phyloP scores from a whole-genome alignment of 176 grass and related monocot species.

The Carex scoparia region DNA sequence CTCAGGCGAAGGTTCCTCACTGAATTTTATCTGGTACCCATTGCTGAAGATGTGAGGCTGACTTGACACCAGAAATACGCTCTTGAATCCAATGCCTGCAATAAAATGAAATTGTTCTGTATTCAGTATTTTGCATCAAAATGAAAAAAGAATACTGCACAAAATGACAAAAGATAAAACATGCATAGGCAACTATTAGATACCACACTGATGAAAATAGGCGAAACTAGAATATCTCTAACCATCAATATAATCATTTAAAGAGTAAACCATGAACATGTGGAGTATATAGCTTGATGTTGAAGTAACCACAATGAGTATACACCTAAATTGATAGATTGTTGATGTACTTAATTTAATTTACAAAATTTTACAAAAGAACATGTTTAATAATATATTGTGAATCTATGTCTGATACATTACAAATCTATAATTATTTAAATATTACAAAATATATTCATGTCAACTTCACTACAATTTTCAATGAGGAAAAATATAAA shows the following conservation, averaged over 20 bases:
- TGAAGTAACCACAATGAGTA: no score
- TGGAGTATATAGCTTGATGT: no score
- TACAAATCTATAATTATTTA: no score
- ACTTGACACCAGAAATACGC: constrained; percentile 59
- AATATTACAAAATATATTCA: no score
- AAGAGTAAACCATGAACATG: neutral
- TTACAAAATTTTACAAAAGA: neutral
- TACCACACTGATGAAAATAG: neutral
- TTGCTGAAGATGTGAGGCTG: constrained; percentile 81
- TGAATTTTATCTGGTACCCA: constrained; percentile 75
- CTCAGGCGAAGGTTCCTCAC: constrained; percentile 54
- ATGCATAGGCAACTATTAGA: neutral
- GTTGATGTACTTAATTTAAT: neutral
- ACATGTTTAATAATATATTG: neutral
- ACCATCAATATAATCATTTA: neutral
- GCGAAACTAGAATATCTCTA: neutral
- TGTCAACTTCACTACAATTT: neutral
- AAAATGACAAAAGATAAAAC: neutral
- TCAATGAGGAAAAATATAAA: neutral
- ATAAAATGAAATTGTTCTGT: neutral
- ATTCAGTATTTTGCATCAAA: neutral
- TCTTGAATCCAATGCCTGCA: constrained; percentile 84
- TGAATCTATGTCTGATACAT: no score
- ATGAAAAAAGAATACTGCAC: neutral
- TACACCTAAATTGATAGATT: neutral